These are phyloP conservation scores for Penicillium thymicola DNA, from an alignment of 2,329 filamentous ascomycete species.

Conservation along the genomic window DNA sequence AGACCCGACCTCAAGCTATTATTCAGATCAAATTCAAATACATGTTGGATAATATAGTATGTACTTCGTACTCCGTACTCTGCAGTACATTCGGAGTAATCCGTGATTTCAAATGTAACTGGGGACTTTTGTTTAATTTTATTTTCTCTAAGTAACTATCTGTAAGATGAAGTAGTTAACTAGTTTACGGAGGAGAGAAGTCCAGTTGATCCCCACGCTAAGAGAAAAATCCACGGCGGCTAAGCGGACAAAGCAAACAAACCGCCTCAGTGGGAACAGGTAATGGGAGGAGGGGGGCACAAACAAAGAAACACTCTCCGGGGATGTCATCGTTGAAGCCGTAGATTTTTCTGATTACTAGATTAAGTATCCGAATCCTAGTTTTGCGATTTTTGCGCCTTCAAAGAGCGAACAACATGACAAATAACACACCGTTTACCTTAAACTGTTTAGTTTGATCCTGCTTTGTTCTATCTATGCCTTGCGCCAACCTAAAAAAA, in stretches of 20 bases:
- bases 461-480: not conserved
- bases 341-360: not conserved
- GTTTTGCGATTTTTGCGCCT: not conserved
- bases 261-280: not conserved
- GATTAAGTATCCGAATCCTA: not conserved
- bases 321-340: slow-evolving; percentile 1
- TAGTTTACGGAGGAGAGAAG: not conserved
- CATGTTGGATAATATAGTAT: not conserved
- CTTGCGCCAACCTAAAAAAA: not conserved
- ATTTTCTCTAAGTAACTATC: not conserved
- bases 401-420: not conserved
- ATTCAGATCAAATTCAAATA: not conserved
- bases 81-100: slow-evolving; percentile 2
- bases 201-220: not conserved
- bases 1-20: not conserved
- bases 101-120: slow-evolving; percentile 4
- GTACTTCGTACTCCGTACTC: not conserved
- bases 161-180: not conserved
- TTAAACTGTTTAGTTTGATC: not conserved
- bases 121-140: not conserved
- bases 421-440: not conserved
- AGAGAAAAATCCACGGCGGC: not conserved
- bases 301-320: slow-evolving; percentile 2
- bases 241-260: slow-evolving; percentile 3
- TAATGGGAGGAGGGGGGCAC: not conserved